Base-by-base conservation (phyloP, 129 eudicot genomes). In the Dittrichia graveolens region DNA sequence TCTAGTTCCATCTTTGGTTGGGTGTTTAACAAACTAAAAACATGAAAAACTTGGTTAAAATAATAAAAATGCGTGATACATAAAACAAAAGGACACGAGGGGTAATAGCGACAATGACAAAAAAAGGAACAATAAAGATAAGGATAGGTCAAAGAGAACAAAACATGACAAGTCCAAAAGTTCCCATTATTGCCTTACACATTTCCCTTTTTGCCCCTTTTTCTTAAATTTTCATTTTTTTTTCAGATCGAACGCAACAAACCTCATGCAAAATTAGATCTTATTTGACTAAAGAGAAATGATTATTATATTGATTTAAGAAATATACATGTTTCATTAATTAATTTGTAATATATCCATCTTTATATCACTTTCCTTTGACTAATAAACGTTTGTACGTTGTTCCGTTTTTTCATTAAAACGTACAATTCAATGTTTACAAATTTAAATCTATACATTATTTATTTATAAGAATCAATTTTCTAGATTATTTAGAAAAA, bases 161-260 rank as follows among this genome's bases (percentile, higher is more conserved):
- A 69, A 73, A 48, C 39, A 45, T 60, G 37, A 48, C 63, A 39
- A 69, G 61, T 49, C 78, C 78, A 74, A 62, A 72, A 74, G 71
- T 50, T 50, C 52, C 34, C 78, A 45, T 49, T 18, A 5, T 73
- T 16, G 41, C 78, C 54, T 71, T 74, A 39, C 63, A 64, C 31
- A 62, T 50, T 63, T 14, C 46, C 74, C 14, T 41, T 14, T 69
- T 52, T 49, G 41, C 56, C 53, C 18, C 35, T 18, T 64, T 64
- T 61, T 60, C 9, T 8, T 12, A 24, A 11, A 3, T 48, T 58
- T 58, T 24, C 41, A 7, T 58, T 44, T 47, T 61, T 61, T 39
- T 68, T 48, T 48, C 12, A 11, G 53, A 47, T 15, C 6, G 38
- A 67, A 50, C 12, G 44, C 48, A 64, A 48, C 73, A 68, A 68